phyloP scores from a whole-genome alignment of 805 yeast genomes.

The Yarrowia sp. region DNA sequence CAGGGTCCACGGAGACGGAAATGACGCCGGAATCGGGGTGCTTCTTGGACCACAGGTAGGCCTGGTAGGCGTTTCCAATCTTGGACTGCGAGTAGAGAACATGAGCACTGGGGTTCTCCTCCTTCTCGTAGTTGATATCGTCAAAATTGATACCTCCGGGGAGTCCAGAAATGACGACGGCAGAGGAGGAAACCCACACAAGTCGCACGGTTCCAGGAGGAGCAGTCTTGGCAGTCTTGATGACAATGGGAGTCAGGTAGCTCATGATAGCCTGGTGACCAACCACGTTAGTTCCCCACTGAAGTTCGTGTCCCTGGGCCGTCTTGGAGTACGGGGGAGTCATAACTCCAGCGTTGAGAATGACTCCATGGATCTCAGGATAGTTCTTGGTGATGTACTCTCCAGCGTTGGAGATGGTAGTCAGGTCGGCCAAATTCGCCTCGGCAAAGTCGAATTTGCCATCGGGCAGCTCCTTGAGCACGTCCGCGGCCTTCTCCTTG shows the following conservation, averaged over 20 bases:
- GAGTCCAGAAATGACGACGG: constrained; percentile 49
- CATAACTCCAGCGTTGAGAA: constrained; percentile 59
- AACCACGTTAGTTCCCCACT: constrained; percentile 57
- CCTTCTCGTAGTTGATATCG: constrained; percentile 48
- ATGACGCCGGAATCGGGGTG: constrained; percentile 51
- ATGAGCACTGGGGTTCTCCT: constrained; percentile 35
- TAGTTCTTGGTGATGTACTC: constrained; percentile 47
- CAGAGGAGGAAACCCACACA: constrained; percentile 57
- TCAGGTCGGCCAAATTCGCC: constrained; percentile 51
- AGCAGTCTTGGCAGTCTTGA: constrained; percentile 48
- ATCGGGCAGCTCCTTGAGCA: constrained; percentile 47
- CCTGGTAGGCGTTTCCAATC: constrained; percentile 53
- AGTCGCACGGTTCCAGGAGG: constrained; percentile 51
- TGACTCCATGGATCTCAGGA: constrained; percentile 50
- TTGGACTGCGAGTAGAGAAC: constrained; percentile 55
- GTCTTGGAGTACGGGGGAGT: constrained; percentile 51
- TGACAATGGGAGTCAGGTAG: constrained; percentile 52
- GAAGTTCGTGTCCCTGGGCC: constrained; percentile 56
- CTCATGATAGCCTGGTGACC: constrained; percentile 58
- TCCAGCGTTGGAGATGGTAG: constrained; percentile 53
- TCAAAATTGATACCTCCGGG: constrained; percentile 51
- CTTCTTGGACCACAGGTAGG: constrained; percentile 50
- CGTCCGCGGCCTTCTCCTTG: constrained; percentile 48
- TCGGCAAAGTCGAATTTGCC: constrained; percentile 44
- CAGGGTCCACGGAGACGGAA: constrained; percentile 55